These are phyloP conservation scores for Lactarius akahatsu DNA, from an alignment of 768 basidiomycete species.

Conservation along the genomic window DNA sequence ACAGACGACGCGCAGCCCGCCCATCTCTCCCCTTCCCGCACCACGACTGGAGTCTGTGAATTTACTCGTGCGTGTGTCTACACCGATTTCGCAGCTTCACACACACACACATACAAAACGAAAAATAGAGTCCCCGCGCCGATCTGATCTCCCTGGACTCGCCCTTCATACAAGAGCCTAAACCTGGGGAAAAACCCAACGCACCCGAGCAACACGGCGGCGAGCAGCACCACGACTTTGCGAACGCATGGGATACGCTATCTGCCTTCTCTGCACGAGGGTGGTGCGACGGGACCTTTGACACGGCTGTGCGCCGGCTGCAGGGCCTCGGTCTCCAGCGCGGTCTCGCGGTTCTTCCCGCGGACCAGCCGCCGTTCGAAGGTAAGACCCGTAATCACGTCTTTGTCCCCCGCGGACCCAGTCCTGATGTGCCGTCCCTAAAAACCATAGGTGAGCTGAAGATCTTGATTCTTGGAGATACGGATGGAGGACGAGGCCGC, in stretches of 20 bases:
- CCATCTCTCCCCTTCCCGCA: slow-evolving; percentile 24
- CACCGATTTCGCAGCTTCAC: background rate
- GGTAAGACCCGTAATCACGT: slow-evolving; percentile 41
- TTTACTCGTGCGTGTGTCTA: slow-evolving; percentile 3
- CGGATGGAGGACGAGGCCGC: slow-evolving; percentile 20
- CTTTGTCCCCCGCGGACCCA: background rate
- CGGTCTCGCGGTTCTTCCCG: slow-evolving; percentile 50
- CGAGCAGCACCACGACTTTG: slow-evolving; percentile 46
- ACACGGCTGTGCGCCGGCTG: slow-evolving; percentile 52
- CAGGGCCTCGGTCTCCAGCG: slow-evolving; percentile 44
- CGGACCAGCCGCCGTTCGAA: slow-evolving; percentile 57
- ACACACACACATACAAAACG: background rate
- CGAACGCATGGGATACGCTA: slow-evolving; percentile 55
- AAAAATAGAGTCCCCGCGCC: slow-evolving; percentile 36
- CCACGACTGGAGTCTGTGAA: background rate
- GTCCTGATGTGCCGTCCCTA: background rate
- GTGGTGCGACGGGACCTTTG: slow-evolving; percentile 63
- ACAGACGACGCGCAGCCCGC: slow-evolving; percentile 6
- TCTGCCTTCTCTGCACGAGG: slow-evolving; percentile 50
- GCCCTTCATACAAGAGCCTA: slow-evolving; percentile 56
- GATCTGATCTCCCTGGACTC: slow-evolving; percentile 78
- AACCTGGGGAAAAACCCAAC: slow-evolving; percentile 2
- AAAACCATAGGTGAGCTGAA: slow-evolving; percentile 60
- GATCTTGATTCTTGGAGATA: slow-evolving; percentile 43
- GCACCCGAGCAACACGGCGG: slow-evolving; percentile 15